Base-by-base conservation (phyloP, 257 asterid species). In the Nicotiana tomentosiformis region DNA sequence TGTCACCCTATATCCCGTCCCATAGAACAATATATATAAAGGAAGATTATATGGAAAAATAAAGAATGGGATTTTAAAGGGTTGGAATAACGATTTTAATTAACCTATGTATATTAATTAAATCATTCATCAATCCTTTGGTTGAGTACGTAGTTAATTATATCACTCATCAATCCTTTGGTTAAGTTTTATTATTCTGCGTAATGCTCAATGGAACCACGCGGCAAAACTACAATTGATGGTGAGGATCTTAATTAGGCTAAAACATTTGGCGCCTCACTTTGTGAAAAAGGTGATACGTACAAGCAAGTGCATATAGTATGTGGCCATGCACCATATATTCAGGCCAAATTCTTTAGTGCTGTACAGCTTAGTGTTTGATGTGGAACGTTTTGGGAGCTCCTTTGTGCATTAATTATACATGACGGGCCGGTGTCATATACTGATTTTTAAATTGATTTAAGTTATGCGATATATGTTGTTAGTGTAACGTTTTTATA, bases 291-390 rank as follows among this genome's bases (percentile, higher is more conserved):
- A 72, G 61, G 53, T 43, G 79, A 20, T 72, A 49, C 79, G 61
- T 72, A 72, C 79, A 72, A 72, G 79, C 43, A 76, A 76, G 80
- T 76, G 80, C 46, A 51, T 76, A 15, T 26, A 76, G 39, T 51
- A 76, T 51, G 80, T 76, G 80, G 80, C 46, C 64, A 46, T 43
- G 78, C 78, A 70, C 7, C 78, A 72, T 58, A 43, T 58, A 72
- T 72, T 39, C 80, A 76, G 29, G 26, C 80, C 51, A 46, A 26
- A 51, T 26, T 76, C 43, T 76, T 0, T 76, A 76, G 80, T 76
- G 80, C 43, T 76, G 26, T 76, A 76, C 80, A 49, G 80, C 80
- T 49, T 76, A 26, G 80, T 61, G 17, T 8, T 76, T 49, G 80
- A 51, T 51, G 64, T 51, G 64, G 80, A 49, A 49, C 46, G 20